These are phyloP conservation scores for Grigorovia yakushimaensis DNA, from an alignment of 805 yeast species.

Conservation along the genomic window DNA sequence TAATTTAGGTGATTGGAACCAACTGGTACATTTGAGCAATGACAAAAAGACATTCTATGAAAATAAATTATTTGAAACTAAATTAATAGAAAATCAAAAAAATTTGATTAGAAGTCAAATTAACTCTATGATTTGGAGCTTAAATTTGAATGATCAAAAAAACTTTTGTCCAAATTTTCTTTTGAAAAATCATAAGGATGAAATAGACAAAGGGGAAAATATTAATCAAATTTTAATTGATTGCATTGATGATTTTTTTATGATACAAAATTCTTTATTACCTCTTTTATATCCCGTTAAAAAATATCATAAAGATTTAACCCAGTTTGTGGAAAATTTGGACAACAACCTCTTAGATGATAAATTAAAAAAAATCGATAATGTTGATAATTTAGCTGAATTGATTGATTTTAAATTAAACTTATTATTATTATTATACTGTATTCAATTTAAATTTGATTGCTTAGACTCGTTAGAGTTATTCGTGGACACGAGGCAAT, in stretches of 20 bases:
- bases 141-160: background rate
- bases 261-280: conserved; percentile 15
- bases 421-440: background rate
- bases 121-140: background rate
- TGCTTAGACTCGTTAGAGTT: background rate
- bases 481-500: background rate
- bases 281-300: conserved; percentile 19
- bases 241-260: conserved; percentile 7
- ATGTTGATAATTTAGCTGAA: no score
- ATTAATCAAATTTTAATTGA: background rate
- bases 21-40: background rate
- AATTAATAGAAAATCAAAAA: background rate
- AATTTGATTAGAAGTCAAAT: background rate
- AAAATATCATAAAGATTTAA: conserved; percentile 7
- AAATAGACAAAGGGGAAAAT: conserved; percentile 4
- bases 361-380: no score
- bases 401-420: background rate
- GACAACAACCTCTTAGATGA: background rate
- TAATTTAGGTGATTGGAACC: background rate
- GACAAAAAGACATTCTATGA: conserved; percentile 4
- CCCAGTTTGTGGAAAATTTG: conserved; percentile 2
- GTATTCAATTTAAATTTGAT: background rate
- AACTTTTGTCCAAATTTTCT: background rate
- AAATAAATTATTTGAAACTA: conserved; percentile 3
- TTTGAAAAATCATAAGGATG: conserved; percentile 8